A percentile compares a stretch with the other conserved stretches of the same genome.
These are phyloP conservation scores for Incumbomyces delicatus DNA, from an alignment of 2,329 filamentous ascomycete genomes.

Conservation along the genomic window DNA sequence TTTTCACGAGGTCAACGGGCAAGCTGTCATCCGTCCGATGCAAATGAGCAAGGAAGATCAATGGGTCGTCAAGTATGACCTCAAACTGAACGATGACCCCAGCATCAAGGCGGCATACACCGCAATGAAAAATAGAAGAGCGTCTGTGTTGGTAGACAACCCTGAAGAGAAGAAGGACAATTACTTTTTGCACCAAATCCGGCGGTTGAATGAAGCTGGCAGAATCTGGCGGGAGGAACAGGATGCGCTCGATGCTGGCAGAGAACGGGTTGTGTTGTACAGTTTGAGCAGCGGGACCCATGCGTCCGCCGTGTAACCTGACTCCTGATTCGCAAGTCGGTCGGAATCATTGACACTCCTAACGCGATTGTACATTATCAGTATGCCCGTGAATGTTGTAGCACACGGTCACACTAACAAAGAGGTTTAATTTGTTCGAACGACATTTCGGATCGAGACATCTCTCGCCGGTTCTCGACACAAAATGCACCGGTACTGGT, in stretches of 20 bases:
- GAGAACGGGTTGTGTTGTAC: constrained; percentile 25
- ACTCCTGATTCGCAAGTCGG: constrained; percentile 1
- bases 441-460: too few species aligned
- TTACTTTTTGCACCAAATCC: constrained; percentile 37
- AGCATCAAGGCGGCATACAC: constrained; percentile 46
- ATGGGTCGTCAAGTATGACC: constrained; percentile 71
- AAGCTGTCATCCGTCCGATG: constrained; percentile 52
- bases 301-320: background rate
- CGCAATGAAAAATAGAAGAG: constrained; percentile 48
- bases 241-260: constrained; percentile 41
- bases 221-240: constrained; percentile 47
- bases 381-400: background rate
- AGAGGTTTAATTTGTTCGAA: too few species aligned
- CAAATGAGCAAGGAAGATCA: constrained; percentile 35
- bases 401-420: too few species aligned
- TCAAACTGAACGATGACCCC: constrained; percentile 49
- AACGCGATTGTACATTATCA: background rate
- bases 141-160: constrained; percentile 30
- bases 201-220: constrained; percentile 45
- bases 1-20: constrained; percentile 61
- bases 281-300: background rate
- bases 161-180: constrained; percentile 31
- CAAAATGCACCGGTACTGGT: too few species aligned
- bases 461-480: too few species aligned
- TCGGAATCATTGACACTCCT: background rate